Percentiles rank a stretch among this genome's conserved stretches.
Conservation (phyloP, 371 early-diverging fungal genomes). For the Rhizopus delemar region DNA sequence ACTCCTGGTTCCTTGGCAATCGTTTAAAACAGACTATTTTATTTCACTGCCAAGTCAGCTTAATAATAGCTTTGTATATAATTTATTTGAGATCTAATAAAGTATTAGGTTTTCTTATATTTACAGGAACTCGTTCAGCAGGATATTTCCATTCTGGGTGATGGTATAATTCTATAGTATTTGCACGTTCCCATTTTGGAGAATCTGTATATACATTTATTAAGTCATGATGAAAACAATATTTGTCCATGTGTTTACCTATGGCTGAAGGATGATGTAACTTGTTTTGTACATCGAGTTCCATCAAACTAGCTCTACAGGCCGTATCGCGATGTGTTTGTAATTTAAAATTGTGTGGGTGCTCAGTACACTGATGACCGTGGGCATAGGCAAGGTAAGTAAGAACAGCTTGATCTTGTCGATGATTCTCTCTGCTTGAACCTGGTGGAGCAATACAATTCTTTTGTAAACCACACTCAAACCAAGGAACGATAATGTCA, state of each 20-base stretch:
- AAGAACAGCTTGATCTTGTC: conserved; percentile 67
- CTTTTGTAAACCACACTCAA: conserved; percentile 55
- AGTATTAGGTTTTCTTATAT: conserved; percentile 21
- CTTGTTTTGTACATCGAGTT: conserved; percentile 28
- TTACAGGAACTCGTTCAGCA: conserved; percentile 37
- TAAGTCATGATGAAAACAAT: conserved; percentile 3
- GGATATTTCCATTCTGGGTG: conserved; percentile 56
- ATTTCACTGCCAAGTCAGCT: too few species aligned
- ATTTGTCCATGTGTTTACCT: conserved; percentile 21
- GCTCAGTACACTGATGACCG: conserved; percentile 36
- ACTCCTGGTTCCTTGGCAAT: too few species aligned
- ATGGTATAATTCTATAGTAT: conserved; percentile 40
- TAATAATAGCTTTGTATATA: background rate
- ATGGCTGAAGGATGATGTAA: conserved; percentile 41
- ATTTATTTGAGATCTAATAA: background rate
- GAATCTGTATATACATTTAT: conserved; percentile 25
- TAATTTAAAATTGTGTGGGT: conserved; percentile 32
- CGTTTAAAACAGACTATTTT: too few species aligned
- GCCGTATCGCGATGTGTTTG: conserved; percentile 43
- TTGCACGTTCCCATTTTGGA: conserved; percentile 40
- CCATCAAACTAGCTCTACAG: conserved; percentile 34
- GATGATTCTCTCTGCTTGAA: conserved; percentile 59
- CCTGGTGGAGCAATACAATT: conserved; percentile 68
- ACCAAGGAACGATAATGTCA: conserved; percentile 57
- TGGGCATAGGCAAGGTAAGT: conserved; percentile 56